phyloP scores from a whole-genome alignment of 75 land plant genomes.

The Chamaecyparis obtusa region DNA sequence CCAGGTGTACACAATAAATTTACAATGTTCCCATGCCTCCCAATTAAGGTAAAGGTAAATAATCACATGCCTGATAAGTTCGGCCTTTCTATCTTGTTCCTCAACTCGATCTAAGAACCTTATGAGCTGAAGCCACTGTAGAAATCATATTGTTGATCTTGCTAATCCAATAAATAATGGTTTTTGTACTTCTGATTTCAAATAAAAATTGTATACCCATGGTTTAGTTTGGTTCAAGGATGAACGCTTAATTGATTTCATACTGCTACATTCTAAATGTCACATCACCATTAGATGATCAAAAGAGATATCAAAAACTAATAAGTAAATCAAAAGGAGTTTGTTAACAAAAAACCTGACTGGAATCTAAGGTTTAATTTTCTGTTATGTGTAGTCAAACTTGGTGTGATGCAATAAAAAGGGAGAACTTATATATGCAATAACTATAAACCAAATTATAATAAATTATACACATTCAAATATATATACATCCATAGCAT shows the following conservation, averaged over 20 bases:
- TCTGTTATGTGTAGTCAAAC: no score
- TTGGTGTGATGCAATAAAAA: no score
- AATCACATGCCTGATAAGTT: not conserved
- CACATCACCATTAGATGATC: no score
- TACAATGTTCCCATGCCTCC: not conserved
- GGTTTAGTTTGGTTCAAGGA: not conserved
- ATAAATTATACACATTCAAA: no score
- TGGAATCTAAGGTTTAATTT: no score
- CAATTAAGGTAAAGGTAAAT: not conserved
- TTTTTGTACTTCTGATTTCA: not conserved
- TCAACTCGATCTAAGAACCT: not conserved
- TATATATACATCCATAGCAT: no score
- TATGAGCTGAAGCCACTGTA: not conserved
- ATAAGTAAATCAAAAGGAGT: no score
- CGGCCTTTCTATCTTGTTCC: not conserved
- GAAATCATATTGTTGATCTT: not conserved
- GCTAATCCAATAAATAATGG: not conserved
- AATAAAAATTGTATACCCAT: not conserved
- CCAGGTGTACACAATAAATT: no score
- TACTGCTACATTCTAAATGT: not conserved
- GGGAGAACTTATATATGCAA: no score
- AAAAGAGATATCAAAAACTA: no score
- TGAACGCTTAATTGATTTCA: not conserved
- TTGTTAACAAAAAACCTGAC: no score
- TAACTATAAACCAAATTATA: no score